phyloP scores from a whole-genome alignment of 148 eudicot genomes.

The Vaccinium macrocarpon region DNA sequence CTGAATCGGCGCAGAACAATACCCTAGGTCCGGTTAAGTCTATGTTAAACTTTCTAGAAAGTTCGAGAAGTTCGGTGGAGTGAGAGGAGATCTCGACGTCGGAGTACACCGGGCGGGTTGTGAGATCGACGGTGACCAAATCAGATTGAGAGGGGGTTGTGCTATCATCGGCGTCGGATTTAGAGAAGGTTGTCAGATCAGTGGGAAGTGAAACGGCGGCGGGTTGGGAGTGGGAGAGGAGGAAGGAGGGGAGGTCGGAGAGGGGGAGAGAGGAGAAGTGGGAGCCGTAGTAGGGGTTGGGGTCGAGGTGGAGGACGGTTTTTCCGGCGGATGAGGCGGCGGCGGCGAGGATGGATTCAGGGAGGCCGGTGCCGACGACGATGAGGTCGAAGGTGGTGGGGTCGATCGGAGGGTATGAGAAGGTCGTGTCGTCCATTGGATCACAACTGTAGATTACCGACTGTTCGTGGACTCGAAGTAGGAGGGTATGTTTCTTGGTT shows the following conservation, averaged over 20 bases:
- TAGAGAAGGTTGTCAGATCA: neutral
- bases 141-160: conserved; percentile 12
- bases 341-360: conserved; percentile 75
- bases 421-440: conserved; percentile 28
- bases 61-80: conserved; percentile 21
- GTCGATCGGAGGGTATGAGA: conserved; percentile 45
- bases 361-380: conserved; percentile 73
- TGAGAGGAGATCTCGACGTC: conserved; percentile 31
- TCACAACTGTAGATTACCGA: too few species aligned
- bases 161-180: conserved; percentile 7
- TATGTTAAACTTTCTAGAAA: conserved; percentile 31
- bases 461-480: too few species aligned
- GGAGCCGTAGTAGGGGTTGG: conserved; percentile 77
- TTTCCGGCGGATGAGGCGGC: conserved; percentile 69
- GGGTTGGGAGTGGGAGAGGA: conserved; percentile 19
- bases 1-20: conserved; percentile 64
- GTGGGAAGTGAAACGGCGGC: conserved; percentile 19
- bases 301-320: conserved; percentile 90
- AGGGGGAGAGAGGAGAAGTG: conserved; percentile 69
- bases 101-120: conserved; percentile 40
- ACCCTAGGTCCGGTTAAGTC: conserved; percentile 85
- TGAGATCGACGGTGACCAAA: conserved; percentile 25
- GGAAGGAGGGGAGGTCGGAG: conserved; percentile 37
- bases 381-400: conserved; percentile 77
- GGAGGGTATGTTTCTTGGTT: too few species aligned